Conservation (phyloP, 2,329 filamentous ascomycete genomes). For the Paracorniculantispora psalliotae region DNA sequence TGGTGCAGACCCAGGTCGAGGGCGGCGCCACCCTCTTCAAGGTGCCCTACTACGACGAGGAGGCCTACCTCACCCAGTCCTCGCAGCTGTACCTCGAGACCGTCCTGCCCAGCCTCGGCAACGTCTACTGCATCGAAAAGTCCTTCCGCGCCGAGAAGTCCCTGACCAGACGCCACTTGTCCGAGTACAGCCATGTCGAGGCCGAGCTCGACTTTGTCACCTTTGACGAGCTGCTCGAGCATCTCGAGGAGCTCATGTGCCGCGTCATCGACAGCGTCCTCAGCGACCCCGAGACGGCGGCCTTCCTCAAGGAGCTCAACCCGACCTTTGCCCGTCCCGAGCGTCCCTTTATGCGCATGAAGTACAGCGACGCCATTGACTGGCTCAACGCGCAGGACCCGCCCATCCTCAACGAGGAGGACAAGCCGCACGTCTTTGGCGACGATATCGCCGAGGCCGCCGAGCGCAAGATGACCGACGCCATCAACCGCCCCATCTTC, state of each 20-base stretch:
- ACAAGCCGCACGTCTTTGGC: constrained; percentile 82
- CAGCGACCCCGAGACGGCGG: constrained; percentile 65
- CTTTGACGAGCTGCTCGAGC: constrained; percentile 81
- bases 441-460: constrained; percentile 98
- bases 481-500: constrained; percentile 92
- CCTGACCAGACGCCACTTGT: constrained; percentile 86
- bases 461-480: constrained; percentile 94
- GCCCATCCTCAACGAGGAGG: constrained; percentile 85
- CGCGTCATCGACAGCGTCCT: constrained; percentile 75
- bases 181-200: constrained; percentile 96
- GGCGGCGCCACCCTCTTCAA: constrained; percentile 88
- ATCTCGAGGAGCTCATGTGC: constrained; percentile 84
- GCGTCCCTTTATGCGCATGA: constrained; percentile 90
- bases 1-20: constrained; percentile 94
- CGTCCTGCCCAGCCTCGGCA: constrained; percentile 80
- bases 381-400: constrained; percentile 84
- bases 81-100: constrained; percentile 98
- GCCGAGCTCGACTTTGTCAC: constrained; percentile 94
- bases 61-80: constrained; percentile 91
- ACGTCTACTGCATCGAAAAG: constrained; percentile 97
- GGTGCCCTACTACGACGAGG: constrained; percentile 83
- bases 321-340: constrained; percentile 77
- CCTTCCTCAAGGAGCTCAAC: constrained; percentile 80
- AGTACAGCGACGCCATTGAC: constrained; percentile 86
- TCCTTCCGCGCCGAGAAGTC: constrained; percentile 98